Percentiles rank a stretch among this genome's conserved stretches.
Evolutionary conservation across 2,329 filamentous ascomycete genomes (phyloP).

Genomic region (Westerdykella ornata): DNA sequence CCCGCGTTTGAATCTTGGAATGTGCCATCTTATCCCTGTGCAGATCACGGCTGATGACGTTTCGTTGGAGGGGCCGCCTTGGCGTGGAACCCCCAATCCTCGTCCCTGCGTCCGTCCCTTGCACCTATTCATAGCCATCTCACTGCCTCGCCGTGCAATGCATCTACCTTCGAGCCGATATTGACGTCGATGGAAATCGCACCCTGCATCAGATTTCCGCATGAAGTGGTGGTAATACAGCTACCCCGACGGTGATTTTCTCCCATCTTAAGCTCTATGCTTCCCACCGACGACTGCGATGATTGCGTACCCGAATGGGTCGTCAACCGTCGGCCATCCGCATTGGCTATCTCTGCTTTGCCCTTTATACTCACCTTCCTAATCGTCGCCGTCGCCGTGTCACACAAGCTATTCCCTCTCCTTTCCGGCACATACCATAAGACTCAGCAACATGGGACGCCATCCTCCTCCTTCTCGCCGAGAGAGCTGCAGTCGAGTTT

Average conservation of each 20-base stretch:
- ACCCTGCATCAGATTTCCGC: conserved; percentile 9
- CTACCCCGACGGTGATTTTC: conserved; percentile 5
- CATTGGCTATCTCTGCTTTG: conserved; percentile 54
- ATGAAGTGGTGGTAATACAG: conserved; percentile 16
- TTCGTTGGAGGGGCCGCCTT: conserved; percentile 1
- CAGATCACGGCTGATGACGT: conserved; percentile 8
- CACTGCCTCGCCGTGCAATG: not conserved
- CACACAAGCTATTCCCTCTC: conserved; percentile 65
- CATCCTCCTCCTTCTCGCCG: conserved; percentile 43
- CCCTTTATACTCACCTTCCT: conserved; percentile 68
- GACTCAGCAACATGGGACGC: conserved; percentile 56
- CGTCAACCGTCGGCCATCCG: conserved; percentile 40
- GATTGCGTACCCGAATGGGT: conserved; percentile 51
- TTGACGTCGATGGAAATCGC: conserved; percentile 19
- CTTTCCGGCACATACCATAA: conserved; percentile 56
- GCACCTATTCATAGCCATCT: not conserved
- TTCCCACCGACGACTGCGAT: conserved; percentile 46
- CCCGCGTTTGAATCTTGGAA: not conserved
- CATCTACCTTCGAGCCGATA: not conserved
- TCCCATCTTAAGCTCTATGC: conserved; percentile 18
- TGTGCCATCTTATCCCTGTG: conserved; percentile 1
- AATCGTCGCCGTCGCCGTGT: conserved; percentile 55
- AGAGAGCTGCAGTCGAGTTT: conserved; percentile 20
- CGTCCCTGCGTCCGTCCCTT: not conserved
- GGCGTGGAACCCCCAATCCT: conserved; percentile 1